Percentiles rank a stretch among this genome's conserved stretches.
Evolutionary conservation across 1,139 yeast genomes (phyloP).

Genomic region (Starmera stellimalicola): DNA sequence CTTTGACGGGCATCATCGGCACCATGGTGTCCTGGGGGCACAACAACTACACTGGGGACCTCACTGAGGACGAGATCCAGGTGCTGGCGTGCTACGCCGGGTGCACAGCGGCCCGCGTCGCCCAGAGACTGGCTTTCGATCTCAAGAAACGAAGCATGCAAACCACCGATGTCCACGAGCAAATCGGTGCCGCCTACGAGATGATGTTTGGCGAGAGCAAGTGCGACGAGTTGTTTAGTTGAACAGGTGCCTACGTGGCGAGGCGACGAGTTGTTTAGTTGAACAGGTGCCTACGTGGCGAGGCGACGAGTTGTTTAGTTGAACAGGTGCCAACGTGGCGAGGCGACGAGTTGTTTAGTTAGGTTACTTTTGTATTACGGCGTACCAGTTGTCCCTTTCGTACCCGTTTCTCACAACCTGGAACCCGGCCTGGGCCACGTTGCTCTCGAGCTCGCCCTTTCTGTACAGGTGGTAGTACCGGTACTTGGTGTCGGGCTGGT

Average conservation of each 20-base stretch:
- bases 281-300: too few relatives aligned
- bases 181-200: conserved; percentile 55
- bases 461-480: conserved; percentile 83
- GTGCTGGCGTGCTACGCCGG: conserved; percentile 72
- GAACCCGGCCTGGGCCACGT: conserved; percentile 63
- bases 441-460: conserved; percentile 70
- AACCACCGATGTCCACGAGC: conserved; percentile 69
- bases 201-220: conserved; percentile 46
- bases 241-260: too few relatives aligned
- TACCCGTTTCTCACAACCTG: conserved; percentile 64
- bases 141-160: conserved; percentile 72
- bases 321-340: too few relatives aligned
- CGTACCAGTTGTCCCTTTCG: conserved; percentile 96
- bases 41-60: conserved; percentile 36
- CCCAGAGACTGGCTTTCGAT: conserved; percentile 57
- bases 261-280: too few relatives aligned
- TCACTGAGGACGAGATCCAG: conserved; percentile 26
- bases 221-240: too few relatives aligned
- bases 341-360: too few relatives aligned
- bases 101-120: conserved; percentile 53
- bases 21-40: conserved; percentile 59
- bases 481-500: conserved; percentile 46
- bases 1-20: conserved; percentile 62
- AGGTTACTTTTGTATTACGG: conserved; percentile 29
- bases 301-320: too few relatives aligned